Percentiles rank a stretch among this genome's conserved stretches.
These are phyloP conservation scores for Eimeria sp. DNA, from an alignment of 169 alveolate species.

Conservation along the genomic window DNA sequence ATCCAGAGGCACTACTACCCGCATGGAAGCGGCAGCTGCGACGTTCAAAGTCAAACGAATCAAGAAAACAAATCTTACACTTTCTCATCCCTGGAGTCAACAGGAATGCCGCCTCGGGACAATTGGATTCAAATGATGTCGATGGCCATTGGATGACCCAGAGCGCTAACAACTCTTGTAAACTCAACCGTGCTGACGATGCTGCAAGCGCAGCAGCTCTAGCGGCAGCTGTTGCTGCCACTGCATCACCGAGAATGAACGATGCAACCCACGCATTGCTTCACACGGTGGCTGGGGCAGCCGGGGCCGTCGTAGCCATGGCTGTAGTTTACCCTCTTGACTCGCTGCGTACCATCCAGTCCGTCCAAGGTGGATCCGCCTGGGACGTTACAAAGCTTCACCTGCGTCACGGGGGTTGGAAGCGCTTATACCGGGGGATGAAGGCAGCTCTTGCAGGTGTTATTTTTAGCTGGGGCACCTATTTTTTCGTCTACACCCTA, in stretches of 20 bases:
- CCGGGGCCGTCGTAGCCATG: slow-evolving; percentile 81
- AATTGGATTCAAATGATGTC: not conserved
- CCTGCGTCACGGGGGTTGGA: slow-evolving; percentile 77
- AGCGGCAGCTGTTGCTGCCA: slow-evolving; percentile 74
- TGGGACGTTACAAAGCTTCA: slow-evolving; percentile 38
- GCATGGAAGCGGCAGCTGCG: slow-evolving; percentile 69
- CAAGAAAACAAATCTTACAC: not conserved
- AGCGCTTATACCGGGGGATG: slow-evolving; percentile 77
- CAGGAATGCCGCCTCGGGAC: slow-evolving; percentile 13
- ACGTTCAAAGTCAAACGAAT: slow-evolving; percentile 61
- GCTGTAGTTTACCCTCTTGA: slow-evolving; percentile 80
- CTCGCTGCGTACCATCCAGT: slow-evolving; percentile 77
- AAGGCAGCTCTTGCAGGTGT: slow-evolving; percentile 80
- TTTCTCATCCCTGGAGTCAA: slow-evolving; percentile 29
- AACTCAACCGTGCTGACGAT: slow-evolving; percentile 60
- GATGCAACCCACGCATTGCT: slow-evolving; percentile 77
- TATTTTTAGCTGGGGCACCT: slow-evolving; percentile 83
- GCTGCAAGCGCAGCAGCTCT: slow-evolving; percentile 68
- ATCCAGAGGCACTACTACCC: slow-evolving; percentile 55
- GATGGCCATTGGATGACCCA: slow-evolving; percentile 76
- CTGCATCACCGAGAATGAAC: slow-evolving; percentile 40
- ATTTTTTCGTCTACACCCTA: slow-evolving; percentile 75
- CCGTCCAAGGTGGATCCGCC: slow-evolving; percentile 77
- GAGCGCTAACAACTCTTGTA: not conserved
- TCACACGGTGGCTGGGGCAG: slow-evolving; percentile 81